Conservation (phyloP, 2,329 filamentous ascomycete genomes). For the Aspergillus fischeri region DNA sequence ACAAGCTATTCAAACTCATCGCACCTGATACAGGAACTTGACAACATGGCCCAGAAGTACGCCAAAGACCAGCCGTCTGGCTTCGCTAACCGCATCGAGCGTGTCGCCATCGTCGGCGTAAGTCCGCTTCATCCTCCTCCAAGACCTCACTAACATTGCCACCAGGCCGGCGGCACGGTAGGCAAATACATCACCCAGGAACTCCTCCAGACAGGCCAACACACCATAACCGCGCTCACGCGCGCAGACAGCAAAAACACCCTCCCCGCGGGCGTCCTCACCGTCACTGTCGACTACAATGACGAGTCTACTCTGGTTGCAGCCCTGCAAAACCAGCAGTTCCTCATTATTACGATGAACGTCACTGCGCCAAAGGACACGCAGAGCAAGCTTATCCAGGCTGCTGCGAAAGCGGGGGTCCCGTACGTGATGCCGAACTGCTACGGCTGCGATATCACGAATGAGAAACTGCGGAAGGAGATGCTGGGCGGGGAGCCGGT, state of each 20-base stretch:
- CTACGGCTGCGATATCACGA: conserved; percentile 24
- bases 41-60: neutral
- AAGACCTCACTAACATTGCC: neutral
- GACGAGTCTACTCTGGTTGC: conserved; percentile 31
- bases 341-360: conserved; percentile 52
- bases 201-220: conserved; percentile 46
- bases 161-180: conserved; percentile 30
- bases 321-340: conserved; percentile 52
- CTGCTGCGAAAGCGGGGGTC: conserved; percentile 53
- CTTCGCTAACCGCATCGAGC: neutral
- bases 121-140: neutral
- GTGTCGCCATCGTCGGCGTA: neutral
- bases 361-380: conserved; percentile 40
- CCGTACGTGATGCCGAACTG: conserved; percentile 54
- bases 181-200: conserved; percentile 28
- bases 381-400: conserved; percentile 48
- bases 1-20: neutral
- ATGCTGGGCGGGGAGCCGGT: conserved; percentile 1
- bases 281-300: conserved; percentile 4
- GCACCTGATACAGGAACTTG: neutral
- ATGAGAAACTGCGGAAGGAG: conserved; percentile 27
- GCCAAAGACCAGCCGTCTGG: neutral
- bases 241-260: conserved; percentile 23
- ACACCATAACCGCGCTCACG: conserved; percentile 49
- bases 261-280: neutral